Conservation (phyloP, 208 protist genomes). For the Trypanosoma caninum region DNA sequence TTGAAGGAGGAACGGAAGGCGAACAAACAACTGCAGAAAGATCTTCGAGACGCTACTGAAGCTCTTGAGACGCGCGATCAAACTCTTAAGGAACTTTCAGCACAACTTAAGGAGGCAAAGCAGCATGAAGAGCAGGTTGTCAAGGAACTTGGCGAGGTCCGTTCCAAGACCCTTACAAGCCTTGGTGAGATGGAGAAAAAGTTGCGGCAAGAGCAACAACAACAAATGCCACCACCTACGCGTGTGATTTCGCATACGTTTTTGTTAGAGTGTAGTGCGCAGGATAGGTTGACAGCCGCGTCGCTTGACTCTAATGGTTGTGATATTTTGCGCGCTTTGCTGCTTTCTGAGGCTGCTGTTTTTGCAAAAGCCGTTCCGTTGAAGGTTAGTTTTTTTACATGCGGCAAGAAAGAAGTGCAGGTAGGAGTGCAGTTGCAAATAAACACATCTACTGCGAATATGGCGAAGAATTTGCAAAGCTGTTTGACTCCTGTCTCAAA, state of each 20-base stretch:
- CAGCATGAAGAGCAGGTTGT: background rate
- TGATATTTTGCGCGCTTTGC: slow-evolving; percentile 7
- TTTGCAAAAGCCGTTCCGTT: background rate
- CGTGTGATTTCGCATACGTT: background rate
- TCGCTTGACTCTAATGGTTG: background rate
- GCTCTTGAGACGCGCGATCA: slow-evolving; percentile 3
- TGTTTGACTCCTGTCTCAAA: background rate
- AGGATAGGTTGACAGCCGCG: background rate
- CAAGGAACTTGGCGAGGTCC: background rate
- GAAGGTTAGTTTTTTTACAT: slow-evolving; percentile 5
- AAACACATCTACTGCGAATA: background rate
- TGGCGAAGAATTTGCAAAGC: background rate
- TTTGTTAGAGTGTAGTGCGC: background rate
- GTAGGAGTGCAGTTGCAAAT: slow-evolving; percentile 16
- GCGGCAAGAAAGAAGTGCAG: background rate
- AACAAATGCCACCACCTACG: background rate
- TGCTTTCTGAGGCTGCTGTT: slow-evolving; percentile 7
- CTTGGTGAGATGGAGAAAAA: slow-evolving; percentile 5
- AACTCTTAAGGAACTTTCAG: background rate
- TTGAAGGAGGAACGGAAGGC: slow-evolving; percentile 25
- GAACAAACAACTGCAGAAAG: background rate
- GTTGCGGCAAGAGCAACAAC: background rate
- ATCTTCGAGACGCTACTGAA: slow-evolving; percentile 2
- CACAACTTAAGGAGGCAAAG: background rate
- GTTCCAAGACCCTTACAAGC: background rate